Percentiles rank a stretch among this genome's conserved stretches.
Conservation (phyloP, 1,139 yeast genomes). For the Sugiyamaella xylanicola region DNA sequence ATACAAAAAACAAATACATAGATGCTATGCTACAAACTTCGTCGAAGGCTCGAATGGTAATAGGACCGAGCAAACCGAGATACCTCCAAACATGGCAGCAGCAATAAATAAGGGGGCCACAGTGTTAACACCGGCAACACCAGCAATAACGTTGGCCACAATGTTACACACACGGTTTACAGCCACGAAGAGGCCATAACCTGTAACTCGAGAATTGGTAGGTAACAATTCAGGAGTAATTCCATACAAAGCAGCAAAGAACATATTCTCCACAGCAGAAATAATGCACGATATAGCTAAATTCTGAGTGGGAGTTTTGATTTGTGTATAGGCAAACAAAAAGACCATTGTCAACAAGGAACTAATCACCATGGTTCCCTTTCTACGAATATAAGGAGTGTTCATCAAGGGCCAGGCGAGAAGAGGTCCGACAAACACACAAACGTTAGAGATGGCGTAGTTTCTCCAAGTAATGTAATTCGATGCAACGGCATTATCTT, state of each 20-base stretch:
- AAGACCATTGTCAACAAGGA: slow-evolving; percentile 57
- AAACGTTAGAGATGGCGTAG: slow-evolving; percentile 52
- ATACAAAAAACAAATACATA: neutral
- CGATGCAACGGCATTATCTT: slow-evolving; percentile 44
- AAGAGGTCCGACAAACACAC: slow-evolving; percentile 58
- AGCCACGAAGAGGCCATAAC: slow-evolving; percentile 53
- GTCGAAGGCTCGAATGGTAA: slow-evolving; percentile 52
- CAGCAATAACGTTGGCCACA: slow-evolving; percentile 55
- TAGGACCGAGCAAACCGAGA: slow-evolving; percentile 47
- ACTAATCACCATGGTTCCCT: slow-evolving; percentile 58
- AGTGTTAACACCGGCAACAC: slow-evolving; percentile 47
- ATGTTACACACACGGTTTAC: slow-evolving; percentile 51
- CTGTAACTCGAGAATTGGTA: slow-evolving; percentile 57
- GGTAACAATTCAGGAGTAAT: slow-evolving; percentile 63
- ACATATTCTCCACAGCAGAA: slow-evolving; percentile 53
- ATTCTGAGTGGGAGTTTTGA: slow-evolving; percentile 52
- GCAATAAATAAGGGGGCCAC: slow-evolving; percentile 58
- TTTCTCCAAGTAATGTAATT: slow-evolving; percentile 52
- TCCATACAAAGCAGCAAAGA: slow-evolving; percentile 57
- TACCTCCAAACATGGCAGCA: slow-evolving; percentile 53
- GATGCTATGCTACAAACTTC: slow-evolving; percentile 20
- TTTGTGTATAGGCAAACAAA: slow-evolving; percentile 59
- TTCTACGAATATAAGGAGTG: slow-evolving; percentile 53
- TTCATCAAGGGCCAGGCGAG: slow-evolving; percentile 50
- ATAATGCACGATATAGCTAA: slow-evolving; percentile 57